Percentiles rank a stretch among this genome's conserved stretches.
These are phyloP conservation scores for Pseudotsuga menziesii DNA, from an alignment of 75 land plant genomes.

Conservation along the genomic window DNA sequence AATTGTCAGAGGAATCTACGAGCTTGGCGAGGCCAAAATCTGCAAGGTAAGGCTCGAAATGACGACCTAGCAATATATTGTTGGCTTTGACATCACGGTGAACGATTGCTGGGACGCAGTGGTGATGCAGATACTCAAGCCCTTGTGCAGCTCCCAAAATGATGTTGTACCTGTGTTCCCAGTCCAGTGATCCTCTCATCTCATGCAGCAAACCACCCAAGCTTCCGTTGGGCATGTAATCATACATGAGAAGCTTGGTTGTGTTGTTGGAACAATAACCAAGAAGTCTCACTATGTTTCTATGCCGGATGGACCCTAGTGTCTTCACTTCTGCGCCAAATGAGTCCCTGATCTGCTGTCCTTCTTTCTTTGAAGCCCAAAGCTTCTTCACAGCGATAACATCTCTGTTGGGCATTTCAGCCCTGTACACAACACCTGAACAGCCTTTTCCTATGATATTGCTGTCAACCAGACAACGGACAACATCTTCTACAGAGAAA, in stretches of 20 bases:
- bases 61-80: conserved; percentile 72
- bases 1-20: conserved; percentile 22
- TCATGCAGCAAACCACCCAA: conserved; percentile 59
- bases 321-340: conserved; percentile 70
- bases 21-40: conserved; percentile 86
- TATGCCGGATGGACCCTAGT: conserved; percentile 69
- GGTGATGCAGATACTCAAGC: conserved; percentile 80
- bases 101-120: conserved; percentile 65
- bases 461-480: conserved; percentile 33
- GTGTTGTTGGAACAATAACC: conserved; percentile 74
- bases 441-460: conserved; percentile 73
- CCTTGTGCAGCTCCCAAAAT: conserved; percentile 86
- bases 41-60: conserved; percentile 77
- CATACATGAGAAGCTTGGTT: conserved; percentile 74
- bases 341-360: conserved; percentile 32
- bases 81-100: conserved; percentile 88
- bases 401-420: conserved; percentile 25
- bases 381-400: conserved; percentile 80
- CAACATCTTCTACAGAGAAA: conserved; percentile 52
- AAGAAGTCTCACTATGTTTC: conserved; percentile 71
- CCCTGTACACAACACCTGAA: conserved; percentile 73
- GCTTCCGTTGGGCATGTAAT: conserved; percentile 78
- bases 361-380: conserved; percentile 33
- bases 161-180: conserved; percentile 74
- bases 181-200: conserved; percentile 43